Evolutionary conservation across 2,329 filamentous ascomycete genomes (phyloP).

Genomic region (Neospermospora avenae): DNA sequence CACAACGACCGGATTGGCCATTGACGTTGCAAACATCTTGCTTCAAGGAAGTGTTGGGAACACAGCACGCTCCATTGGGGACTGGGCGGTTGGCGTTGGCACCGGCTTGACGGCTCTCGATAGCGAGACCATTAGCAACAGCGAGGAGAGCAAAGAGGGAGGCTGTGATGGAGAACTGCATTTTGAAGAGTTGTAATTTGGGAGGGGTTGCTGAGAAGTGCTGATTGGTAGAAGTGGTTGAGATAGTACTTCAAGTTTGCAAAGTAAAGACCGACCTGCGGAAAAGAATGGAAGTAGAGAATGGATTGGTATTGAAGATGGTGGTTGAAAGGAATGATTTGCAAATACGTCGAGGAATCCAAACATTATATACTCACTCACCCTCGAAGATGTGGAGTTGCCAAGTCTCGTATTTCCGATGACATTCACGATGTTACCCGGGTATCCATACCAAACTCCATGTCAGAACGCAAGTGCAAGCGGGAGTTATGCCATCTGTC

Average conservation of each 20-base stretch:
- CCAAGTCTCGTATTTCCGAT: background rate
- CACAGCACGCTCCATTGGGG: conserved; percentile 37
- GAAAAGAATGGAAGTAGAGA: background rate
- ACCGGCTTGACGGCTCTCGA: conserved; percentile 25
- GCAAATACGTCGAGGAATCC: background rate
- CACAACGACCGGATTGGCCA: conserved; percentile 36
- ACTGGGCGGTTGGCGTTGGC: conserved; percentile 37
- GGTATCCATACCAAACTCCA: background rate
- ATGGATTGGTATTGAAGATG: background rate
- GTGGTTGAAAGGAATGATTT: background rate
- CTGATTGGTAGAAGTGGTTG: background rate
- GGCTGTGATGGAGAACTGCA: background rate
- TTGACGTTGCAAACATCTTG: conserved; percentile 38
- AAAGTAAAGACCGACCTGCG: background rate
- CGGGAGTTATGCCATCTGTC: background rate
- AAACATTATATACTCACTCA: background rate
- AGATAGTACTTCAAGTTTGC: background rate
- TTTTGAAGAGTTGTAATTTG: background rate
- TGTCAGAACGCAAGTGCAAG: background rate
- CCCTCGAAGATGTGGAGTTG: background rate
- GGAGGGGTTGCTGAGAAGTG: background rate
- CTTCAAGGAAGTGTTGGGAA: conserved; percentile 37
- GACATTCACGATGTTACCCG: background rate
- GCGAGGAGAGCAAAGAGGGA: conserved; percentile 34
- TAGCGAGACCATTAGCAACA: conserved; percentile 12